Evolutionary conservation across 73 alveolate species (phyloP).

Genomic region (Paramecium caudatum): DNA sequence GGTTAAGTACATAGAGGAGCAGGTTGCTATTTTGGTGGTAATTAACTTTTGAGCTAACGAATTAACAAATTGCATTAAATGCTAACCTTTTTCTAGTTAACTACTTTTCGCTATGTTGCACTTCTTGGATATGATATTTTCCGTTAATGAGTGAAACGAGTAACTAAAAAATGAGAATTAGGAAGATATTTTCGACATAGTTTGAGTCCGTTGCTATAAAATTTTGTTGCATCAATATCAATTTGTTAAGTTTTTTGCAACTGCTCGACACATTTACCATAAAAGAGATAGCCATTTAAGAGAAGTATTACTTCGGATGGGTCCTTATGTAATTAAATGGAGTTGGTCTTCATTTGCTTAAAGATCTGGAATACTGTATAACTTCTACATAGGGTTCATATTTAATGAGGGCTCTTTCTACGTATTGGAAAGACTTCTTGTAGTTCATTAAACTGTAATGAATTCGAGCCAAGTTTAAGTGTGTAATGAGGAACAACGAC

Average conservation of each 20-base stretch:
- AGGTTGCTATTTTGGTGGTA: too few relatives aligned
- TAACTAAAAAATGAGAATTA: neutral
- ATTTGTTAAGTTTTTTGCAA: neutral
- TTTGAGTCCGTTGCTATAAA: neutral
- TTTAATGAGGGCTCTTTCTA: conserved; percentile 23
- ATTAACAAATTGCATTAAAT: too few relatives aligned
- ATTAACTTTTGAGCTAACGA: too few relatives aligned
- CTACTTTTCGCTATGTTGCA: too few relatives aligned
- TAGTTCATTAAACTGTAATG: neutral
- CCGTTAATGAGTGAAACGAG: neutral
- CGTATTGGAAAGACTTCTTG: neutral
- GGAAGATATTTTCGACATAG: conserved; percentile 1
- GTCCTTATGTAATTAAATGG: neutral
- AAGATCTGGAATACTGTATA: neutral
- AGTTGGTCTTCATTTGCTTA: conserved; percentile 37
- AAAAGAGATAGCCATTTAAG: conserved; percentile 42
- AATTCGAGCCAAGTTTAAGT: conserved; percentile 24
- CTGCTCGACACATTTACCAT: conserved; percentile 12
- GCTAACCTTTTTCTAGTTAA: too few relatives aligned
- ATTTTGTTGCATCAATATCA: conserved; percentile 5
- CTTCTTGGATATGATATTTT: neutral
- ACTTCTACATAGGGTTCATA: conserved; percentile 56
- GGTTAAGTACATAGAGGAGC: too few relatives aligned
- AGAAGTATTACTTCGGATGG: neutral
- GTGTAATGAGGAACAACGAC: neutral